These are phyloP conservation scores for Talaromyces sp. DNA, from an alignment of 2,329 filamentous ascomycete genomes.

Conservation along the genomic window DNA sequence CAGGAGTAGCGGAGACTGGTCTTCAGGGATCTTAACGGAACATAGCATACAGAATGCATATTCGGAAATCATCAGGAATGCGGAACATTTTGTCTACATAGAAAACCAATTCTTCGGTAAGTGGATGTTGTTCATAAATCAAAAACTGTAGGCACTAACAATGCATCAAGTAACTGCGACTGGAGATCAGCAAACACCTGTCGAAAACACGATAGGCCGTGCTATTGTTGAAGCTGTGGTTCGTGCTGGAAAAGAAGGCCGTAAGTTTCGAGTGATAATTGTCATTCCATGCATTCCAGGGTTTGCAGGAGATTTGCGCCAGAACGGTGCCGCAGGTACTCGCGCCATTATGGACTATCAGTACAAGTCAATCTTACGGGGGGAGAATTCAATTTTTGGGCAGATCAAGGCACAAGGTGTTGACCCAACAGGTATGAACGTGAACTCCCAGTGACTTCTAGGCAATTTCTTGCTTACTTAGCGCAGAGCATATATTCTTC, in stretches of 20 bases:
- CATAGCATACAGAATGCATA: slow-evolving; percentile 88
- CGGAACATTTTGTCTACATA: slow-evolving; percentile 91
- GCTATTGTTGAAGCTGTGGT: slow-evolving; percentile 90
- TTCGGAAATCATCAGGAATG: slow-evolving; percentile 74
- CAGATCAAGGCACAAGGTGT: slow-evolving; percentile 68
- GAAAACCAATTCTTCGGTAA: slow-evolving; percentile 96
- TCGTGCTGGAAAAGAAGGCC: slow-evolving; percentile 62
- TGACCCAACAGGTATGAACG: slow-evolving; percentile 54
- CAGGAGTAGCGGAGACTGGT: slow-evolving; percentile 91
- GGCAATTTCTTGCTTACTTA: background rate
- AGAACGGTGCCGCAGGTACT: slow-evolving; percentile 77
- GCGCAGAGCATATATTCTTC: slow-evolving; percentile 70
- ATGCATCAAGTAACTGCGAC: slow-evolving; percentile 65
- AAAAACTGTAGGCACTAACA: slow-evolving; percentile 17
- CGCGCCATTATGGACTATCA: slow-evolving; percentile 98
- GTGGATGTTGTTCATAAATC: slow-evolving; percentile 15
- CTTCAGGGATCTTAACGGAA: slow-evolving; percentile 75
- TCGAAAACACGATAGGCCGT: slow-evolving; percentile 80
- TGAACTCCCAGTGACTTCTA: background rate
- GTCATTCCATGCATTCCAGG: slow-evolving; percentile 65
- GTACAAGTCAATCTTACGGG: slow-evolving; percentile 90
- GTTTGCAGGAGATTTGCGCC: slow-evolving; percentile 84
- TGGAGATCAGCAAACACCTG: slow-evolving; percentile 75
- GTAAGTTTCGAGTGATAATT: slow-evolving; percentile 87
- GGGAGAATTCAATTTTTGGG: slow-evolving; percentile 83